Percentiles rank a stretch among this genome's conserved stretches.
phyloP scores from a whole-genome alignment of 371 early-diverging fungal species.

The Dentiscutata heterogama region DNA sequence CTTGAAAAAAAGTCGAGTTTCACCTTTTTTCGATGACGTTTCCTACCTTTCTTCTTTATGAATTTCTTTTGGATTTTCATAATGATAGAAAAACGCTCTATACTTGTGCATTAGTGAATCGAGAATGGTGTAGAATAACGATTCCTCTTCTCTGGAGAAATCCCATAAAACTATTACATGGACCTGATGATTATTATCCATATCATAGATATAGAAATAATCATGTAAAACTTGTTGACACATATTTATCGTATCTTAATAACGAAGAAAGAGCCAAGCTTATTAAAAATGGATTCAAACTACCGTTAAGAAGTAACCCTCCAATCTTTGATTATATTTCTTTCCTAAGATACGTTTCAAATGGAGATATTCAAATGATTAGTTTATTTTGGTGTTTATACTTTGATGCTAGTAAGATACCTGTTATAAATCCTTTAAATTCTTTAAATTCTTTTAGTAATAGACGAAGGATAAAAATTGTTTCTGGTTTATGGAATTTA shows the following conservation, averaged over 20 bases:
- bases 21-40: background rate
- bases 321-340: conserved; percentile 18
- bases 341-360: background rate
- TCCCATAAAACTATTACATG: conserved; percentile 2
- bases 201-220: background rate
- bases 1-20: no score
- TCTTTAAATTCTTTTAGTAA: background rate
- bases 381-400: background rate
- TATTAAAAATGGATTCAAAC: background rate
- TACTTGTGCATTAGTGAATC: conserved; percentile 14
- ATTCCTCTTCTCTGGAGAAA: conserved; percentile 31
- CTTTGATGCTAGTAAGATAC: background rate
- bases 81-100: conserved; percentile 21
- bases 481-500: conserved; percentile 6
- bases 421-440: background rate
- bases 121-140: conserved; percentile 9
- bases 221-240: background rate
- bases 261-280: background rate
- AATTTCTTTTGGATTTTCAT: conserved; percentile 17
- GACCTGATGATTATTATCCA: conserved; percentile 14
- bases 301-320: background rate
- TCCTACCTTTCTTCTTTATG: background rate
- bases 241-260: background rate
- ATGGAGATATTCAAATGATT: background rate
- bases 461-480: no score